Base-by-base conservation (phyloP, 106 monocot genomes). In the Narthecium ossifragum region DNA sequence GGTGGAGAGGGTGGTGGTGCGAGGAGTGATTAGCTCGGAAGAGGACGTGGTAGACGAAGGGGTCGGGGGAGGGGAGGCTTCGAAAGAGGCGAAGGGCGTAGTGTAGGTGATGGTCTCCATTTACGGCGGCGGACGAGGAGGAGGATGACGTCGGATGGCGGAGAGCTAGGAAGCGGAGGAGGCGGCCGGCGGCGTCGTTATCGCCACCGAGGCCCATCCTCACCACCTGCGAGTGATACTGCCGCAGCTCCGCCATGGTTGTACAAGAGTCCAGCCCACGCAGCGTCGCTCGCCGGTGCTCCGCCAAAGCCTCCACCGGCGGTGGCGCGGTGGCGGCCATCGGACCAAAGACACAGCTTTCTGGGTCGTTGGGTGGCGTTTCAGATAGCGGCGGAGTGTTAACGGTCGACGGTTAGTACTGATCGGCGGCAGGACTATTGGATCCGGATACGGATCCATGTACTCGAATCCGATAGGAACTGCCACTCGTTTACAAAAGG, bases 41-140 rank as follows among this genome's bases (percentile, higher is more conserved):
- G 54, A 87, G 75, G 31, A 72, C 75, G 72, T 87, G 82, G 87
- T 65, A 78, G 52, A 78, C 50, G 57, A 82, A 82, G 17, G 82
- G 72, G 62, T 78, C 82, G 15, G 82, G 82, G 65, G 28, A 14
- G 34, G 87, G 55, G 59, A 63, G 50, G 58, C 23, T 52, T 20
- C 28, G 55, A 67, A 79, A 69, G 54, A 87, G 61, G 57, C 64
- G 68, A 51, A 69, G 62, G 20, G 75, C 82, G 75, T 87, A 73
- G 57, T 32, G 36, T 36, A 72, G 58, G 66, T 78, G n/a, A n/a
- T n/a, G n/a, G n/a, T n/a, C n/a, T n/a, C n/a, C n/a, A n/a, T n/a
- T n/a, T n/a, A n/a, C n/a, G n/a, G n/a, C n/a, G n/a, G n/a, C n/a
- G n/a, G n/a, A n/a, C n/a, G n/a, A n/a, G n/a, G n/a, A n/a, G n/a